Base-by-base conservation (phyloP, 2,329 filamentous ascomycete species). In the Colletotrichum graminicola region DNA sequence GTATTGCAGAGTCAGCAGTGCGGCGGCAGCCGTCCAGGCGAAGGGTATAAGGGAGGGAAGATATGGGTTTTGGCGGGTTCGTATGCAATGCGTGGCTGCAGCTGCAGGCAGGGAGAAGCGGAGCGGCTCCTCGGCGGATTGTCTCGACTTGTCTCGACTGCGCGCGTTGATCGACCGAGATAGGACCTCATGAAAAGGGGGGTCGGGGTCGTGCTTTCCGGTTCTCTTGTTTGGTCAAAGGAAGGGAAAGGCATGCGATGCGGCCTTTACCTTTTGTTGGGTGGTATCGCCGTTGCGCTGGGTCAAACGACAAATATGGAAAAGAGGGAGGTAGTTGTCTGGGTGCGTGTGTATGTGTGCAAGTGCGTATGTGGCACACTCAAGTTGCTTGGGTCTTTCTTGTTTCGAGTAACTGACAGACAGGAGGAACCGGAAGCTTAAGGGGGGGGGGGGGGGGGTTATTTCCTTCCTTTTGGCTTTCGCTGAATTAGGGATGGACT, bases 131-230 rank as follows among this genome's bases (percentile, higher is more conserved):
- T 36, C 34, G 49, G 49, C 41, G 29, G 41, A 29, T 52, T 71
- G 67, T 71, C 64, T 71, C 64, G 64, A 63, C 65, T 59, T 55
- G 68, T 68, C 68, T 68, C 68, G 68, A 61, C 29, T 59, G 55
- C 55, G 68, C 65, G 68, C 65, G 59, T 54, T 68, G 59, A 68
- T 68, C 29, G 45, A 60, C 68, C 68, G 49, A 63, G 59, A 55
- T 23, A 59, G 49, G 51, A 57, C 56, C 34, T 67, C 34, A 71
- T 62, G 51, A 34, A 34, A 62, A 59, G 41, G 63, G 63, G 43
- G 43, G 41, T 2, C 6, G 21, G 43, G 67, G 39, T 41, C 56
- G 67, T 71, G 67, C 67, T 61, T 63, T 51, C 36, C 2, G 51
- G 49, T 67, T 45, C 41, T 65, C 52, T 43, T 47, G 6, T 51